These are phyloP conservation scores for Lithospermum erythrorhizon DNA, from an alignment of 257 asterid species.

Conservation along the genomic window DNA sequence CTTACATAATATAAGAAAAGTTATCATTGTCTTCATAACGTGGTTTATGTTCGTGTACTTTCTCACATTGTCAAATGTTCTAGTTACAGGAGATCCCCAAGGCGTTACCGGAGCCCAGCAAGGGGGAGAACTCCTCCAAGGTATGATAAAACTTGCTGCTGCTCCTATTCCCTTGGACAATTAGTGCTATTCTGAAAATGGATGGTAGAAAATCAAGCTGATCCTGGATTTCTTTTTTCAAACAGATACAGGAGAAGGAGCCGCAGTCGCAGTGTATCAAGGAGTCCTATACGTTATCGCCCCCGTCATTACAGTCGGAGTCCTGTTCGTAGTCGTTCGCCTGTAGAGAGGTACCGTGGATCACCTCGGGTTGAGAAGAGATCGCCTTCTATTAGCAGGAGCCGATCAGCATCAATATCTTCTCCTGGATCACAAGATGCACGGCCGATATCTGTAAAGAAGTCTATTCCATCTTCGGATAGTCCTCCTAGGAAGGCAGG, in stretches of 20 bases:
- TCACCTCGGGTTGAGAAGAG: slow-evolving; percentile 40
- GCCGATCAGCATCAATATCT: slow-evolving; percentile 18
- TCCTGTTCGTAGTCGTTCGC: slow-evolving; percentile 63
- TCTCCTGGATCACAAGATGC: neutral
- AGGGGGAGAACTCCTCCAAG: slow-evolving; percentile 94
- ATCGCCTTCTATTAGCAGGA: slow-evolving; percentile 53
- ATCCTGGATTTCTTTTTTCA: neutral
- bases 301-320: slow-evolving; percentile 57
- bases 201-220: neutral
- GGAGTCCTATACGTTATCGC: slow-evolving; percentile 70
- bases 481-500: slow-evolving; percentile 55
- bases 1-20: neutral
- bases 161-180: slow-evolving; percentile 2
- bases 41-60: neutral
- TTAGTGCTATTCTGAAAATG: neutral
- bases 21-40: neutral
- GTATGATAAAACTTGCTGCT: slow-evolving; percentile 23
- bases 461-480: slow-evolving; percentile 47
- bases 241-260: slow-evolving; percentile 68
- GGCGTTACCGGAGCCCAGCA: slow-evolving; percentile 92
- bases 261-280: slow-evolving; percentile 64
- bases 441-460: slow-evolving; percentile 27
- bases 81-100: slow-evolving; percentile 82
- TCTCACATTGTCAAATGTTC: slow-evolving; percentile 35
- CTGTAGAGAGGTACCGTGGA: slow-evolving; percentile 40